Evolutionary conservation across 23 red algal genomes (phyloP), one percentile per base, ranked within the genome.

Genomic region (Gracilaria gracilis): DNA sequence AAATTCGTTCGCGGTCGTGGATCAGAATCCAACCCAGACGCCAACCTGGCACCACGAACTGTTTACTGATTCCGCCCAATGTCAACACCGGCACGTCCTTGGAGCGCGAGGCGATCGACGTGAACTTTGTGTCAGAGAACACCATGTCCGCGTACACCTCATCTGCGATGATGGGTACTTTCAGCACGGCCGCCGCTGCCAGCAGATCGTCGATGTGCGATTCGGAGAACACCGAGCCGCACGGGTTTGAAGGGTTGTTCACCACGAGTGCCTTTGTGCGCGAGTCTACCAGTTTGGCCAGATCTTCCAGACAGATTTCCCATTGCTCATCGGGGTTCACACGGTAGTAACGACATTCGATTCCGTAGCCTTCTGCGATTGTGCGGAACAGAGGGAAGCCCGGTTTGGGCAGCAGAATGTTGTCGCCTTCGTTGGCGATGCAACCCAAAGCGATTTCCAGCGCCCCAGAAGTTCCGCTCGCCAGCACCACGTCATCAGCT

Each of bases 221-320:
- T 46, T 49, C 58, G 9, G 87, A 91, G 67, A 77, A 99, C 34
- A 96, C 93, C 6, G 88, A 93, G 8, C 97, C 97, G 78, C 97
- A 99, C 72, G 97, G 97, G 76, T 99, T 99, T 28, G 89, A 94
- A 51, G 97, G 97, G 67, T 99, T 99, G 85, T 99, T 99, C 50
- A 99, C 88, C 17, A 99, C 92, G 40, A 99, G 84, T 35, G 97
- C 97, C 24, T 44, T 53, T 16, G 97, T 99, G 5, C 94, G 94
- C 55, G 79, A 32, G 85, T 99, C 97, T 0, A 82, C 94, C 54
- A 89, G 48, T 8, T 51, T 38, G 9, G 47, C 40, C 8, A 99
- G 25, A 21, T 75, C 48, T 54, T 85, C 61, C 70, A 96, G n/a
- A 37, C 93, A 67, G 27, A 93, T 84, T 80, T 99, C 74, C 97